A percentile compares a stretch with the other conserved stretches of the same genome.
phyloP scores from a whole-genome alignment of 345 rosid genomes.

The Gossypium australe region DNA sequence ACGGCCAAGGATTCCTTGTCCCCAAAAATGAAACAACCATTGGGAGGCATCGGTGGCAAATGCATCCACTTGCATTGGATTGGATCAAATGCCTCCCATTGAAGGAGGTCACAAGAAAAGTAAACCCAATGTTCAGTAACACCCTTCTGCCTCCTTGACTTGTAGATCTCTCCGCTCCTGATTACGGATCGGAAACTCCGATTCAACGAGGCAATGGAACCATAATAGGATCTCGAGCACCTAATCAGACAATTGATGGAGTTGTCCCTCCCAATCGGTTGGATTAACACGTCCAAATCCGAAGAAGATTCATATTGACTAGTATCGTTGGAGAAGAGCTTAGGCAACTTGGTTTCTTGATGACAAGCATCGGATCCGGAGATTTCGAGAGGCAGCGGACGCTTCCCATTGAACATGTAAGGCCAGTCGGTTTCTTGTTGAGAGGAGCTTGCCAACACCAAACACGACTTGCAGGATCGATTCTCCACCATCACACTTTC shows the following conservation, averaged over 20 bases:
- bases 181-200: constrained; percentile 57
- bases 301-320: constrained; percentile 1
- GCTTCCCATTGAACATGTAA: constrained; percentile 52
- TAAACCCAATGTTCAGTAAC: constrained; percentile 88
- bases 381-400: constrained; percentile 31
- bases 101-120: constrained; percentile 73
- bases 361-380: constrained; percentile 27
- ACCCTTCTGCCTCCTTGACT: constrained; percentile 44
- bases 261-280: constrained; percentile 69
- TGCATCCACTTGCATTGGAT: constrained; percentile 63
- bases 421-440: constrained; percentile 57
- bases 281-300: constrained; percentile 41
- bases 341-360: constrained; percentile 30
- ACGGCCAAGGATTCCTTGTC: constrained; percentile 96
- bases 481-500: constrained; percentile 66
- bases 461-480: constrained; percentile 45
- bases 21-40: constrained; percentile 59
- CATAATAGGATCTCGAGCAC: constrained; percentile 77
- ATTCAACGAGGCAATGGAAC: constrained; percentile 65
- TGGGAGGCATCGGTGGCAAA: constrained; percentile 66
- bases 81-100: constrained; percentile 94
- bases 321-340: constrained; percentile 7
- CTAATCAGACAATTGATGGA: constrained; percentile 63
- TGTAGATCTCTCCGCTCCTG: constrained; percentile 67
- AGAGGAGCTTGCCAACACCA: constrained; percentile 63